Conservation (phyloP, 2,329 filamentous ascomycete species). For the Coleophoma crateriformis region DNA sequence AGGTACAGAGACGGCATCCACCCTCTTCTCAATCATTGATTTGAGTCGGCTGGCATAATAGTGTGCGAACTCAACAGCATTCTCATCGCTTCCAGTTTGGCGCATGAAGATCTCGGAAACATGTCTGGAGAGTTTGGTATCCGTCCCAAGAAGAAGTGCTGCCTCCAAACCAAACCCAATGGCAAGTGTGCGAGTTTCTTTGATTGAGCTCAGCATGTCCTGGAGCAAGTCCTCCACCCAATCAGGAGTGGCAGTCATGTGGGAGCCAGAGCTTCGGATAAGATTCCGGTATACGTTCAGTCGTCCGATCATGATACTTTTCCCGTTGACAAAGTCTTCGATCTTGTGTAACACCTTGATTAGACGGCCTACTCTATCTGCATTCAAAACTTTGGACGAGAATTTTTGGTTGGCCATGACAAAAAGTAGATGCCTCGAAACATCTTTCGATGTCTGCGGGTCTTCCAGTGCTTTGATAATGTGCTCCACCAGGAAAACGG, state of each 20-base stretch:
- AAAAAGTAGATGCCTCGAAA: constrained; percentile 75
- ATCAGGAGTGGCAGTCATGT: constrained; percentile 66
- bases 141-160: constrained; percentile 62
- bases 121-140: constrained; percentile 60
- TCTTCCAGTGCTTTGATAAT: constrained; percentile 71
- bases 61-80: constrained; percentile 51
- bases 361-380: constrained; percentile 63
- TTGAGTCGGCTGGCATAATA: constrained; percentile 64
- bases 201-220: constrained; percentile 73
- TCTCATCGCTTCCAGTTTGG: constrained; percentile 27
- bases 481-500: constrained; percentile 73
- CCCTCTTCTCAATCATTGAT: constrained; percentile 60
- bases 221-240: constrained; percentile 83
- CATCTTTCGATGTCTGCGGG: constrained; percentile 63
- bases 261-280: constrained; percentile 60
- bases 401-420: constrained; percentile 79
- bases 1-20: constrained; percentile 63
- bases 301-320: constrained; percentile 72
- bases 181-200: constrained; percentile 70
- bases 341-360: constrained; percentile 67
- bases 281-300: constrained; percentile 75
- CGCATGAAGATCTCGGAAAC: constrained; percentile 59
- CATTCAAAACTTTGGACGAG: constrained; percentile 65
- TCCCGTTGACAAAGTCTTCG: constrained; percentile 69
- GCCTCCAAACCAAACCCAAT: constrained; percentile 70